Percentiles rank a stretch among this genome's conserved stretches.
phyloP scores from a whole-genome alignment of 495 filamentous ascomycete genomes.

The Podospora sp. region DNA sequence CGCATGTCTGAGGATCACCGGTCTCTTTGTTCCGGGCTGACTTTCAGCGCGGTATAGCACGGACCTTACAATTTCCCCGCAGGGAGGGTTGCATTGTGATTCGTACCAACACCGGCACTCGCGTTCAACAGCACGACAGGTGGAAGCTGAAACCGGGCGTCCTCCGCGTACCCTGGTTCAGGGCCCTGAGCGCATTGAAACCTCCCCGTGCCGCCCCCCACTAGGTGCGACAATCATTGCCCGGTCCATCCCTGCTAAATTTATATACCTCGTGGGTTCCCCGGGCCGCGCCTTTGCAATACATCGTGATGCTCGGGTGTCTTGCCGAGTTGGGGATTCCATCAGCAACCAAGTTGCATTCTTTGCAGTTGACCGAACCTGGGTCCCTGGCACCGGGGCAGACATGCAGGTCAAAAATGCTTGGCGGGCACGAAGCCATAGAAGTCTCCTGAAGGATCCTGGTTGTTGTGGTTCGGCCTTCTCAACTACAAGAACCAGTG shows the following conservation, averaged over 20 bases:
- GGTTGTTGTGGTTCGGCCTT: background rate
- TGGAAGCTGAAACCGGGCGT: constrained; percentile 1
- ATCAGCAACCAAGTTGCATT: background rate
- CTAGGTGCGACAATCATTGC: constrained; percentile 4
- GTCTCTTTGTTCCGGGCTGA: constrained; percentile 5
- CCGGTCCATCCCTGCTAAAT: constrained; percentile 5
- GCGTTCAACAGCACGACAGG: background rate
- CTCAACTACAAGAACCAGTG: constrained; percentile 5
- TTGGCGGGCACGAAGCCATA: background rate
- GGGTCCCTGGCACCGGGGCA: background rate
- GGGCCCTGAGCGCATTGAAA: constrained; percentile 7
- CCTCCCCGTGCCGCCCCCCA: constrained; percentile 1
- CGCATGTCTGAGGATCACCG: constrained; percentile 2
- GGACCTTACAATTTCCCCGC: constrained; percentile 7
- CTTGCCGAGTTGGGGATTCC: background rate
- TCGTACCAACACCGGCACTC: constrained; percentile 9
- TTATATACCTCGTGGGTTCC: background rate
- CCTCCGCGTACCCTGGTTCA: background rate
- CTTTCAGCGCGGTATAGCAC: background rate
- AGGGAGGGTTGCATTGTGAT: constrained; percentile 1
- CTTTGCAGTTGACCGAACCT: constrained; percentile 3
- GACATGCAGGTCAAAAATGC: background rate
- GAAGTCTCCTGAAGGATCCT: too few species aligned
- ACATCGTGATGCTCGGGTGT: constrained; percentile 2
- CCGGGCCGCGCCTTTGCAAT: constrained; percentile 5